A percentile compares a stretch with the other conserved stretches of the same genome.
Evolutionary conservation across 2,329 filamentous ascomycete species (phyloP).

Genomic region (Botryosphaeria dothidea): DNA sequence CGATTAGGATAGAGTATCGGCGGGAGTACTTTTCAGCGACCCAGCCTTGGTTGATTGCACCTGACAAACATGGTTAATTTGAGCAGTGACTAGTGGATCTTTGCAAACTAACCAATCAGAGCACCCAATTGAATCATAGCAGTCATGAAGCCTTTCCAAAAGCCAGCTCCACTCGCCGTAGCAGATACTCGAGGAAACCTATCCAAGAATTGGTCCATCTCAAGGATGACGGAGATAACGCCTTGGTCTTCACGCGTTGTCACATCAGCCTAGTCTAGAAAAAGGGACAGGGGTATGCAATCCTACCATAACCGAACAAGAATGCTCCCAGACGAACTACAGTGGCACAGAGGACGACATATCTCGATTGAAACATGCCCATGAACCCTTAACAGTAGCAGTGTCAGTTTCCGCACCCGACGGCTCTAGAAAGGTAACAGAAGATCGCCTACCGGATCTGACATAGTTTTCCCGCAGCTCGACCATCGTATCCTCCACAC

Average conservation of each 20-base stretch:
- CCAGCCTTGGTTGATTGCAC: slow-evolving; percentile 39
- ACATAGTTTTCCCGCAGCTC: background rate
- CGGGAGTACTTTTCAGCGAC: slow-evolving; percentile 55
- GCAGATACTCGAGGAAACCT: slow-evolving; percentile 46
- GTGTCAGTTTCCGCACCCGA: background rate
- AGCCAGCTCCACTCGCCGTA: slow-evolving; percentile 43
- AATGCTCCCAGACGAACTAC: background rate
- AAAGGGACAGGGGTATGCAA: background rate
- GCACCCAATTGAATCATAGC: slow-evolving; percentile 59
- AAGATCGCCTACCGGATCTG: background rate
- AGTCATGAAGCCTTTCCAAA: slow-evolving; percentile 49
- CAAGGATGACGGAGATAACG: slow-evolving; percentile 48
- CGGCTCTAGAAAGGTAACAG: background rate
- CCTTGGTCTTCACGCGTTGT: slow-evolving; percentile 33
- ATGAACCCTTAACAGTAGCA: background rate
- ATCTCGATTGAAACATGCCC: background rate
- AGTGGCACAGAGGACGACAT: background rate
- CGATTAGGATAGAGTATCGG: slow-evolving; percentile 54
- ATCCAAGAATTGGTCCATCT: slow-evolving; percentile 54
- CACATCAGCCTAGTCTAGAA: background rate
- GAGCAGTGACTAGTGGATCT: background rate
- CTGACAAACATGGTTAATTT: background rate
- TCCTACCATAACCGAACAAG: background rate
- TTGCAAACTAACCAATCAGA: slow-evolving; percentile 31
- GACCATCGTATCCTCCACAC: background rate